Evolutionary conservation across 345 rosid genomes (phyloP).

Genomic region (Odontarrhena argentea): DNA sequence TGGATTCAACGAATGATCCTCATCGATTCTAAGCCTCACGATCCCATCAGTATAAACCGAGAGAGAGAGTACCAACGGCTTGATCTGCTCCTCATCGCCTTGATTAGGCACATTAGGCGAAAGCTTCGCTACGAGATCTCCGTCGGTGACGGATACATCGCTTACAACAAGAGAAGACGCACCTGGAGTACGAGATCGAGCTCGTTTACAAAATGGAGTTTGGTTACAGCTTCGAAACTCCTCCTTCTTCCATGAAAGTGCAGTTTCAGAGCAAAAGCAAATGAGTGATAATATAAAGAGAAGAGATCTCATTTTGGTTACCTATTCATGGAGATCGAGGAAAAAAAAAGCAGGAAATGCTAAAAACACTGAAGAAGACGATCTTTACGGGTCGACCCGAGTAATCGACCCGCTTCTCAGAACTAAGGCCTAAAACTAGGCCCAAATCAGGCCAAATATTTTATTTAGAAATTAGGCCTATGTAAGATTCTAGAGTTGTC

Average conservation of each 20-base stretch:
- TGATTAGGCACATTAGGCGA: slow-evolving; percentile 38
- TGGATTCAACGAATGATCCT: slow-evolving; percentile 60
- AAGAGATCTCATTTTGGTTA: slow-evolving; percentile 43
- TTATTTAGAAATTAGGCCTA: not conserved
- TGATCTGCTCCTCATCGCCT: slow-evolving; percentile 47
- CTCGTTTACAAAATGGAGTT: slow-evolving; percentile 96
- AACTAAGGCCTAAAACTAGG: not conserved
- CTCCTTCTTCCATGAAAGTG: slow-evolving; percentile 84
- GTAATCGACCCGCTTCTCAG: not conserved
- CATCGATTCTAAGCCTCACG: slow-evolving; percentile 77
- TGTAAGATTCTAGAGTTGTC: slow-evolving; percentile 15
- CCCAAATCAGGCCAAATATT: slow-evolving; percentile 4
- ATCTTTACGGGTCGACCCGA: slow-evolving; percentile 32
- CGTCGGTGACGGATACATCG: slow-evolving; percentile 65
- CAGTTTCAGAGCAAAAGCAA: slow-evolving; percentile 47
- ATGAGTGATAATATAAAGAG: slow-evolving; percentile 46
- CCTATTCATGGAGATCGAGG: slow-evolving; percentile 37
- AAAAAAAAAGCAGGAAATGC: not conserved
- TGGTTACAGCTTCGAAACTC: slow-evolving; percentile 93
- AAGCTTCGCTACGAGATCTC: slow-evolving; percentile 82
- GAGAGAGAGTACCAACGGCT: slow-evolving; percentile 69
- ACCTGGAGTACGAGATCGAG: slow-evolving; percentile 77
- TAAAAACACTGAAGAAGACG: slow-evolving; percentile 18
- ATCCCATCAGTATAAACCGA: slow-evolving; percentile 69
- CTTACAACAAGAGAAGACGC: slow-evolving; percentile 52